Percentiles rank a stretch among this genome's conserved stretches.
These are phyloP conservation scores for Hericium rajendrae DNA, from an alignment of 768 basidiomycete species.

Conservation along the genomic window DNA sequence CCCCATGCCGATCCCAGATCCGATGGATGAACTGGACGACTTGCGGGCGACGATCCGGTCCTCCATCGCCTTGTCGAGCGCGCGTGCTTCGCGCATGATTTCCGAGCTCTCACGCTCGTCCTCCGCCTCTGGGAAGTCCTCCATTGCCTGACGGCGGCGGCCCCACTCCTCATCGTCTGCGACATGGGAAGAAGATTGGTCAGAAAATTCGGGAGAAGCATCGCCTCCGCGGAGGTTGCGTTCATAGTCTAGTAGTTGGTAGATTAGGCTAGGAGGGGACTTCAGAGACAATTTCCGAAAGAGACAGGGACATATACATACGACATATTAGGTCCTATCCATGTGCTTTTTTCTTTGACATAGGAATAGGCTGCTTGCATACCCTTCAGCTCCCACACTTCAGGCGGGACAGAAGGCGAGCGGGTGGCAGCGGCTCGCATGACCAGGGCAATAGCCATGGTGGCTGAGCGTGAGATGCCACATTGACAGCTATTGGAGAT, in stretches of 20 bases:
- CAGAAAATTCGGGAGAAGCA: conserved; percentile 42
- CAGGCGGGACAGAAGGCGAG: conserved; percentile 56
- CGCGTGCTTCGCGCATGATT: conserved; percentile 70
- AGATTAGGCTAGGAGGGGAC: conserved; percentile 59
- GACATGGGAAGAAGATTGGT: conserved; percentile 39
- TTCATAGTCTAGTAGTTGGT: conserved; percentile 89
- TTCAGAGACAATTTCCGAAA: conserved; percentile 3
- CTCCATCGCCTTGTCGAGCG: conserved; percentile 83
- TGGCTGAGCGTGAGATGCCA: conserved; percentile 87
- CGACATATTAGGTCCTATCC: conserved; percentile 93
- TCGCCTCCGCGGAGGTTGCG: conserved; percentile 45
- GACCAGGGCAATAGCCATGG: conserved; percentile 81
- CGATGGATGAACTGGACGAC: conserved; percentile 54
- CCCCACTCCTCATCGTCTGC: conserved; percentile 72
- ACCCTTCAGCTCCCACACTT: conserved; percentile 71
- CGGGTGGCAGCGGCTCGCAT: conserved; percentile 82
- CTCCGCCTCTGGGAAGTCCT: conserved; percentile 41
- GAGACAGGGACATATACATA: conserved; percentile 33
- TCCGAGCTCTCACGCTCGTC: conserved; percentile 45
- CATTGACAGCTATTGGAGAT: conserved; percentile 69
- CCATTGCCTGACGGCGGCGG: conserved; percentile 51
- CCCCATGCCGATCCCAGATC: conserved; percentile 60
- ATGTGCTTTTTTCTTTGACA: conserved; percentile 83
- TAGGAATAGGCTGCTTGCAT: conserved; percentile 88
- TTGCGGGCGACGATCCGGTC: conserved; percentile 70